Base-by-base conservation (phyloP, 139 green algal genomes). In the Trebouxia sp. region DNA sequence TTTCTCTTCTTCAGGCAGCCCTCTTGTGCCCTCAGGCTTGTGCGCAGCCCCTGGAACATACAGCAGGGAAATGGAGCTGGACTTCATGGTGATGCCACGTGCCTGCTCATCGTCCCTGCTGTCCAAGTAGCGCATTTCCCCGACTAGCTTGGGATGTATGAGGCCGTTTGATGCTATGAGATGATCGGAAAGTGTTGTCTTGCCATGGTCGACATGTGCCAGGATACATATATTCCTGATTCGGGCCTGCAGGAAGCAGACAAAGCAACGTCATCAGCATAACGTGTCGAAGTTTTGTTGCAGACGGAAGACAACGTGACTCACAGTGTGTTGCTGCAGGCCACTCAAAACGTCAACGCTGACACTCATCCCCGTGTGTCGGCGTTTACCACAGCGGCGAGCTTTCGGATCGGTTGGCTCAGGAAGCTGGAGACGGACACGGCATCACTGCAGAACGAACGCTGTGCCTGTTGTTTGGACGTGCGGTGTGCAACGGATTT, bases 61-160 rank as follows among this genome's bases (percentile, higher is more conserved):
- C 56, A 99, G 85, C 78, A 99, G 91, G 12, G 94, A 93, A 70
- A 99, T 99, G 84, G 90, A 94, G 81, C 83, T 93, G 35, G 86
- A 92, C 88, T 99, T 99, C 96, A 99, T 99, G 15, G 97, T 99
- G 88, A 99, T 99, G 65, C 96, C 93, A 0, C 96, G 89, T 11
- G 86, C 83, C 87, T 94, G 90, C 88, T 99, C 97, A 48, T 99
- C 97, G 37, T 98, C 96, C 9, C 93, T 85, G 78, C 85, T 94
- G 90, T 99, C 97, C 74, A 99, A 88, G 84, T 97, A 99, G 15
- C 87, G 83, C 58, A 91, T 56, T 75, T 91, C 85, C 6, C 93
- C 93, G n/a, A 94, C 93, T 77, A 99, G 85, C 45, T 91, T 92
- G 20, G 94, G 95, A 80, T 98, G 96, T 72, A 99, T 98, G 58